Base-by-base conservation (phyloP, 2,329 filamentous ascomycete genomes). In the Pestalotiopsis sp. region DNA sequence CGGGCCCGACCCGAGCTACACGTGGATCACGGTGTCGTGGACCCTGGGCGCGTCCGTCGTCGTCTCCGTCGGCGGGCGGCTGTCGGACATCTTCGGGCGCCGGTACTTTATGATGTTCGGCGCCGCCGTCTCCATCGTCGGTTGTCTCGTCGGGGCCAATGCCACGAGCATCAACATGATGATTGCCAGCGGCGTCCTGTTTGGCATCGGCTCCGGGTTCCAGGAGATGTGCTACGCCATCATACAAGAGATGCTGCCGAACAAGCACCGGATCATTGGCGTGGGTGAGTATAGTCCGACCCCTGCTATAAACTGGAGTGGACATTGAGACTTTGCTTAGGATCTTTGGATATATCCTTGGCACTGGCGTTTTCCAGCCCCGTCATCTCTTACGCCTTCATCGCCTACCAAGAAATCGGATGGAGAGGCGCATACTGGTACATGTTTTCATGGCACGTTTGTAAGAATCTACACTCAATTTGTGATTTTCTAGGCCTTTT, bases 41-140 rank as follows among this genome's bases (percentile, higher is more conserved):
- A 75, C 73, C 23, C 74, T 80, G 6, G 78, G 75, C 23, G 79
- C 76, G 17, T 74, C 78, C 38, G 75, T 79, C 58, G 74, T 80
- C 27, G 76, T 81, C 38, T 77, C 77, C 9, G 75, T 81, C 17
- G 77, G 76, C 12, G 77, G 78, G 5, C 76, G 81, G 31, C 72
- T 83, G 1, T 79, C 78, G 1, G 81, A 83, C 69, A 80, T 83
- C 31, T 83, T 82, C 49, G 81, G 81, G 6, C 71, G 80, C 14
- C 77, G 80, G 20, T 82, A 77, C 71, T 81, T 81, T 71, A 76
- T 81, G 67, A 75, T 81, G 31, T 74, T 75, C 0, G 81, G 81
- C 5, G 76, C 79, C 14, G 49, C 75, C 14, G 74, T 79, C 12
- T 74, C 77, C 27, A 76, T 81, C 36, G 70, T 79, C 36, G 81